Base-by-base conservation (phyloP, 306 rosid genomes). In the Cercis canadensis region DNA sequence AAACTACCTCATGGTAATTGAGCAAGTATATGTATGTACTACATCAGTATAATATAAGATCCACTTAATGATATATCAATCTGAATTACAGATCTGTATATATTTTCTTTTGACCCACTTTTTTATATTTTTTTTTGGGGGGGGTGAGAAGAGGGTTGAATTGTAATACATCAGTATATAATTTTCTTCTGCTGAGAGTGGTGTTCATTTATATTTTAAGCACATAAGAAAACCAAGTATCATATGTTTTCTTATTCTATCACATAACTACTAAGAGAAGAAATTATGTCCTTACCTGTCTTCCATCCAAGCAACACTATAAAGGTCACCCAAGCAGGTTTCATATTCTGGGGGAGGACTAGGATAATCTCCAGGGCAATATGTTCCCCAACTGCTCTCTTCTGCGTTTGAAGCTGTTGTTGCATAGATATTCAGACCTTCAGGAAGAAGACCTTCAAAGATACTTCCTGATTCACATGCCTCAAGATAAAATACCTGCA, bases 391-490 rank as follows among this genome's bases (percentile, higher is more conserved):
- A 72, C 96, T 92, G 81, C 96, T 92, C 85, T 92, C 98, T 59
- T 64, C 87, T 65, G 96, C 92, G 75, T 89, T 92, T 47, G 98
- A 37, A 29, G 98, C 96, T 5, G 98, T 92, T 44, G 96, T 92
- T 61, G 95, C 92, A 83, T 87, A 92, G 63, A 92, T 87, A 81
- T 89, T 87, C 71, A 89, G 78, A 66, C 87, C 95, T 80, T 84
- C 77, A 0, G 90, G 92, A 69, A 95, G 97, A 87, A 92, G 85
- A 45, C 96, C 98, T 73, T 92, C 96, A 73, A 92, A 92, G 78
- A 92, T 89, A 74, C 98, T 92, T 82, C 96, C 96, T 17, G 98
- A 92, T 75, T 92, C 98, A 76, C 98, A 92, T 66, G 98, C 98
- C 80, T 92, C 98, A 2, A 92, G 90, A 83, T 92, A 92, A 83